Base-by-base conservation (phyloP, 2,329 filamentous ascomycete genomes). In the Microcyclospora tardicrescens region DNA sequence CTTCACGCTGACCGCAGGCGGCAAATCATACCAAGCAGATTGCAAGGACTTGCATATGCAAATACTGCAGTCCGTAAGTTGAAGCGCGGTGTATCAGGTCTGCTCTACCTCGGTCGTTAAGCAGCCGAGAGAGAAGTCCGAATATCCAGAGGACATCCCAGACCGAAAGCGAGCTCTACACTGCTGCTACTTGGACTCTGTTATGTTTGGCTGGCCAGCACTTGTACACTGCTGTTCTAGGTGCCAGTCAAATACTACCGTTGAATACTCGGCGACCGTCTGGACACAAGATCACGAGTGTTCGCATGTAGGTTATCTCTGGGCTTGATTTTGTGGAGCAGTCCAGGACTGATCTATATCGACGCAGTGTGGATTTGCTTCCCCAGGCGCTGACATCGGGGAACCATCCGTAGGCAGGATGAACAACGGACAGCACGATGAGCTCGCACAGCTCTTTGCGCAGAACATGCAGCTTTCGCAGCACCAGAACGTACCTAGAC, bases 371-470 rank as follows among this genome's bases (percentile, higher is more conserved):
- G 63, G 63, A 41, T 51, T 54, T 29, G 53, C 57, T 39, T 62
- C 60, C 32, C 51, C 46, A 14, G 64, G 64, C 29, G 60, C 69
- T 65, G 61, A 53, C 59, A 39, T 61, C 59, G 48, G 52, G 59
- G 55, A 68, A 63, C 12, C 30, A n/a, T 32, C 30, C 12, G 19
- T 5, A 24, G 33, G 36, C 37, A 46, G 12, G 45, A 48, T 48
- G 45, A 42, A 44, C 29, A 30, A 41, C 15, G 30, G 31, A 2
- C 72, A 77, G 52, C 78, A 87, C 57, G 83, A 93, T 47, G 86
- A 93, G 50, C 79, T 94, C 28, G 73, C 80, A n/a, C 67, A 73
- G 42, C 77, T 93, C 53, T 86, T 94, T 61, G 72, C 81, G 37
- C 77, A 76, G 49, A 82, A 83, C 57, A 72, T 93, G 62, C 81